Conservation (phyloP, 2,329 filamentous ascomycete species). For the Penicillium sp. region DNA sequence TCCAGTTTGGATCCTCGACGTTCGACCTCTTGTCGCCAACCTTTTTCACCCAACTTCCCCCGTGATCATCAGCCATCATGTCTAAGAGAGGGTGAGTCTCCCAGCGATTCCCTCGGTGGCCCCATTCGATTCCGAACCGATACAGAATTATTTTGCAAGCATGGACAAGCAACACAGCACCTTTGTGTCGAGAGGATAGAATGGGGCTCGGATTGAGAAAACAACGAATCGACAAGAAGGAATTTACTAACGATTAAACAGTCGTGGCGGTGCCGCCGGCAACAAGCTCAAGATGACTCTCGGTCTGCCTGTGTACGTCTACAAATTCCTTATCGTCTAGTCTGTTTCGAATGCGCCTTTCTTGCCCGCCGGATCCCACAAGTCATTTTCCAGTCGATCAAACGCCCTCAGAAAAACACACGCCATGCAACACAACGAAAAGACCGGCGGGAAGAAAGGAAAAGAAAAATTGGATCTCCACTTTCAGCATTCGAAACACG, state of each 20-base stretch:
- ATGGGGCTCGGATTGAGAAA: slow-evolving; percentile 6
- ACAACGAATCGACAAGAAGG: slow-evolving; percentile 5
- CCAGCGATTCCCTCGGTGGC: slow-evolving; percentile 12
- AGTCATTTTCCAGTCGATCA: slow-evolving; percentile 13
- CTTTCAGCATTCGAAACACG: slow-evolving; percentile 14
- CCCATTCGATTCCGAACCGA: slow-evolving; percentile 17
- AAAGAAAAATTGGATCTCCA: slow-evolving; percentile 3
- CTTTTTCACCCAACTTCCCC: slow-evolving; percentile 38
- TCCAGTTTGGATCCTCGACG: slow-evolving; percentile 26
- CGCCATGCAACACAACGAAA: not conserved
- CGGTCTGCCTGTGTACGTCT: slow-evolving; percentile 97
- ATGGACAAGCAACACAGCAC: slow-evolving; percentile 6
- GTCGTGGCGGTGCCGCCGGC: slow-evolving; percentile 85
- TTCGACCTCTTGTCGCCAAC: slow-evolving; percentile 32
- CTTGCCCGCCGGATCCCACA: slow-evolving; percentile 12
- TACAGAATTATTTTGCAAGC: slow-evolving; percentile 9
- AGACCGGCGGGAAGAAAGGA: slow-evolving; percentile 7
- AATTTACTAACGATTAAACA: slow-evolving; percentile 34
- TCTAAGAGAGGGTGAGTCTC: slow-evolving; percentile 51
- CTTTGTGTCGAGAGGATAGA: slow-evolving; percentile 9
- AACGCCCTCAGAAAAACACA: not conserved
- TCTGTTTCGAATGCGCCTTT: slow-evolving; percentile 9
- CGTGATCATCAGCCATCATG: slow-evolving; percentile 48
- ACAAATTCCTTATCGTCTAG: slow-evolving; percentile 14
- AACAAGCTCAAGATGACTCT: slow-evolving; percentile 99